Conservation (phyloP, 257 asterid species). For the Anisodus tanguticus region DNA sequence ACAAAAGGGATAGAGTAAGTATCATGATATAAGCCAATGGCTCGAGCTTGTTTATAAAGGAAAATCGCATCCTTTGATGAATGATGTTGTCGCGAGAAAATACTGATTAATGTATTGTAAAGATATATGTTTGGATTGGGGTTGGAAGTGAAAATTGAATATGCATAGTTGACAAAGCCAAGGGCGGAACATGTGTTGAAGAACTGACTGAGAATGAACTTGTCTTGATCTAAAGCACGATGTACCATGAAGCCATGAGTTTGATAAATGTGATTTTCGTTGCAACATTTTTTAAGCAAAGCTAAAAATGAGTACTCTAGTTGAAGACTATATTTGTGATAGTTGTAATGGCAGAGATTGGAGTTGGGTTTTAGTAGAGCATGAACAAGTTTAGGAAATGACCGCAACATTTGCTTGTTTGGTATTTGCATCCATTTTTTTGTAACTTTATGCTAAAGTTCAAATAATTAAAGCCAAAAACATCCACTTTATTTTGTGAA, state of each 20-base stretch:
- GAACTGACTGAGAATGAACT: constrained; percentile 24
- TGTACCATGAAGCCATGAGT: constrained; percentile 30
- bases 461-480: not conserved
- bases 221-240: constrained; percentile 30
- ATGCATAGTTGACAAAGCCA: constrained; percentile 28
- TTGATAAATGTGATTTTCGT: constrained; percentile 27
- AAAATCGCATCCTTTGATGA: not conserved
- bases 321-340: not conserved
- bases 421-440: not conserved
- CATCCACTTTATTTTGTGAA: not conserved
- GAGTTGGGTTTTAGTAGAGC: not conserved
- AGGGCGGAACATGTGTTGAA: not conserved
- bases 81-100: constrained; percentile 14
- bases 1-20: constrained; percentile 31
- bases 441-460: not conserved
- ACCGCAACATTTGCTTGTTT: not conserved
- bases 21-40: constrained; percentile 28
- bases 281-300: not conserved
- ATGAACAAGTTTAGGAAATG: not conserved
- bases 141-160: not conserved
- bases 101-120: constrained; percentile 27
- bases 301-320: not conserved
- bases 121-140: constrained; percentile 31
- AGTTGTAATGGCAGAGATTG: not conserved
- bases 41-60: constrained; percentile 29